Evolutionary conservation across 495 filamentous ascomycete genomes (phyloP), one percentile per base, ranked within the genome.

Genomic region (Daldinia grandis): DNA sequence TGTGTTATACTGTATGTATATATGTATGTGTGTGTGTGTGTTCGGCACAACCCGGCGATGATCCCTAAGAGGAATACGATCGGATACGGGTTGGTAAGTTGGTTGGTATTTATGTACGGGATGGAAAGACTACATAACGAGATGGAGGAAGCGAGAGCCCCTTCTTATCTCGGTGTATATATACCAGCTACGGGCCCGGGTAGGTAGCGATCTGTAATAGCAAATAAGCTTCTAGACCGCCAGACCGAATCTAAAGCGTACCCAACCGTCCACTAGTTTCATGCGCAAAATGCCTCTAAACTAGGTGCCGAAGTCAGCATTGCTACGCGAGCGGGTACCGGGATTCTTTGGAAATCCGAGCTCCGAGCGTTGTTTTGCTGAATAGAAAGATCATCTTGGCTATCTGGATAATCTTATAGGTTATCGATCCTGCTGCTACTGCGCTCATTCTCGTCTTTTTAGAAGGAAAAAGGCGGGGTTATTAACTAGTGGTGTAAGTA

Each of bases 151-250:
- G 42, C 25, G 49, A n/a, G 1, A 53, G 27, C 14, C 7, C 49
- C 15, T 53, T 53, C 49, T 53, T 30, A 30, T 28, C 49, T 53
- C 27, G 49, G 49, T 53, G 49, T 53, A 53, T 47, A 24, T 47
- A 47, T 47, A 30, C 49, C 10, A 53, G 25, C 12, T 53, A 30
- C 49, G 25, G 27, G 9, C 24, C 24, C 49, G 49, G 25, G 25
- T 3, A 53, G 25, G 25, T 3, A 53, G 49, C 49, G 5, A 2
- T 7, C 49, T 53, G 12, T 30, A 30, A 53, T 53, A 53, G 17
- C 1, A 15, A 28, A 30, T 53, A 53, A 57, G 53, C 53, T 37
- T 24, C 54, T 57, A 57, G 19, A 10, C 31, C 31, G 19, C 31
- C 31, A 12, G 1, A 57, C 8, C 49, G 49, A 27, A n/a, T 51